Percentiles rank a stretch among this genome's conserved stretches.
phyloP scores from a whole-genome alignment of 2,329 filamentous ascomycete species.

The Aquanectria penicillioides region DNA sequence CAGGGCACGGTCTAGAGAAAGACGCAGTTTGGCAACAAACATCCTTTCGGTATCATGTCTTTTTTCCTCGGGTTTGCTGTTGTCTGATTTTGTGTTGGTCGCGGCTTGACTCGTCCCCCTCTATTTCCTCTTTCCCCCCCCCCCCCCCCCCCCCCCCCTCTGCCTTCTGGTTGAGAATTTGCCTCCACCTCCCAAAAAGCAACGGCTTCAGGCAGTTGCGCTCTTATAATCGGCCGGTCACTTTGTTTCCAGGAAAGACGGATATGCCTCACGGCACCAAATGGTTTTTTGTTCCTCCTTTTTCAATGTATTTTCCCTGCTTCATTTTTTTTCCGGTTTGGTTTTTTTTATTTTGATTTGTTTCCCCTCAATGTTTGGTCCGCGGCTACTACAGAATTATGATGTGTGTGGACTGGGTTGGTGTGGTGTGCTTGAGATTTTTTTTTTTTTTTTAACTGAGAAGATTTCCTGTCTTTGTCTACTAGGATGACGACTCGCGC shows the following conservation, averaged over 20 bases:
- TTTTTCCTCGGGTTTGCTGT: slow-evolving; percentile 19
- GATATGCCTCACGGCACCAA: slow-evolving; percentile 52
- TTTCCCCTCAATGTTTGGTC: background rate
- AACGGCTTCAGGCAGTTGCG: slow-evolving; percentile 28
- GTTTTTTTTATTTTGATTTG: slow-evolving; percentile 24
- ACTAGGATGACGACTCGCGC: slow-evolving; percentile 25
- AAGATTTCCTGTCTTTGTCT: slow-evolving; percentile 23
- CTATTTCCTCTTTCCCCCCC: slow-evolving; percentile 1
- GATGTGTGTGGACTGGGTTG: background rate
- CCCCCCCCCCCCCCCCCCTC: background rate
- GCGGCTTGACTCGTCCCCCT: slow-evolving; percentile 18
- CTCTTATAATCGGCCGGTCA: slow-evolving; percentile 41
- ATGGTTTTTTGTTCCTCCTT: slow-evolving; percentile 39
- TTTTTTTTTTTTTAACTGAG: slow-evolving; percentile 3
- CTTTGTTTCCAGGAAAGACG: slow-evolving; percentile 48
- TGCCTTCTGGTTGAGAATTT: slow-evolving; percentile 28
- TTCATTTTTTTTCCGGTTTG: slow-evolving; percentile 30
- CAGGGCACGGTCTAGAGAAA: slow-evolving; percentile 38
- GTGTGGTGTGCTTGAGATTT: slow-evolving; percentile 10
- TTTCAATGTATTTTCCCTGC: slow-evolving; percentile 25
- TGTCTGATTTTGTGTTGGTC: slow-evolving; percentile 25
- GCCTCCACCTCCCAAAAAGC: slow-evolving; percentile 31
- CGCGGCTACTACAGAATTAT: slow-evolving; percentile 16
- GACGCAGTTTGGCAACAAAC: slow-evolving; percentile 48
- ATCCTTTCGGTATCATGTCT: slow-evolving; percentile 27